phyloP scores from a whole-genome alignment of 441 rosid species.

The Syzygium malaccense region DNA sequence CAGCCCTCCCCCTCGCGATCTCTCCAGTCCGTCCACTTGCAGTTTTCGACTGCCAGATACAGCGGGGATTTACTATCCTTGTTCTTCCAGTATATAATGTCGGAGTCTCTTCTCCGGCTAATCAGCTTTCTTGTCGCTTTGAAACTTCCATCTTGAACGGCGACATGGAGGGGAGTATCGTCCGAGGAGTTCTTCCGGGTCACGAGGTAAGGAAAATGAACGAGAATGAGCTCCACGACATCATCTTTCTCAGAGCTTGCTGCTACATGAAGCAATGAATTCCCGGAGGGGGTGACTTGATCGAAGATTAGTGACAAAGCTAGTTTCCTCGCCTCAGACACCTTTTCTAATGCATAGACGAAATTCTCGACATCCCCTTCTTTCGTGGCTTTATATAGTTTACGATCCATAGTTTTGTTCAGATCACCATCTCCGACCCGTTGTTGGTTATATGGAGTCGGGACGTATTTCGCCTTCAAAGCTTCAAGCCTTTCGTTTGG shows the following conservation, averaged over 20 bases:
- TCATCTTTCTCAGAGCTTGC: too few species aligned
- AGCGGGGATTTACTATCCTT: neutral
- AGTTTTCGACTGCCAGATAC: neutral
- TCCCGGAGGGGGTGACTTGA: too few species aligned
- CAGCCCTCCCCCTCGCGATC: neutral
- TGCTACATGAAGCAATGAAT: too few species aligned
- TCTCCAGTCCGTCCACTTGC: rapidly evolving
- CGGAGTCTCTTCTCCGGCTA: too few species aligned
- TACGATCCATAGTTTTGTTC: neutral
- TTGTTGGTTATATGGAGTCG: neutral
- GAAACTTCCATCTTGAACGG: neutral
- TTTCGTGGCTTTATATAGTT: neutral
- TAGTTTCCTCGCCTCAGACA: too few species aligned
- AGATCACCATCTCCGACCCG: neutral
- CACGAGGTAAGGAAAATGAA: too few species aligned
- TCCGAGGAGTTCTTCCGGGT: too few species aligned
- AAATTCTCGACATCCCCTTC: neutral
- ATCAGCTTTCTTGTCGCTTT: rapidly evolving
- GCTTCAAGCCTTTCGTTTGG: neutral
- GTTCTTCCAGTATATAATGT: too few species aligned
- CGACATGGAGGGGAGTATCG: too few species aligned
- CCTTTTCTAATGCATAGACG: too few species aligned
- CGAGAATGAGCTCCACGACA: too few species aligned
- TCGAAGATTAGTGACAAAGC: too few species aligned
- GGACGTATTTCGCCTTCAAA: neutral